Evolutionary conservation across 768 basidiomycete species (phyloP), one percentile per base, ranked within the genome.

Genomic region (Tephrocybe sp.): DNA sequence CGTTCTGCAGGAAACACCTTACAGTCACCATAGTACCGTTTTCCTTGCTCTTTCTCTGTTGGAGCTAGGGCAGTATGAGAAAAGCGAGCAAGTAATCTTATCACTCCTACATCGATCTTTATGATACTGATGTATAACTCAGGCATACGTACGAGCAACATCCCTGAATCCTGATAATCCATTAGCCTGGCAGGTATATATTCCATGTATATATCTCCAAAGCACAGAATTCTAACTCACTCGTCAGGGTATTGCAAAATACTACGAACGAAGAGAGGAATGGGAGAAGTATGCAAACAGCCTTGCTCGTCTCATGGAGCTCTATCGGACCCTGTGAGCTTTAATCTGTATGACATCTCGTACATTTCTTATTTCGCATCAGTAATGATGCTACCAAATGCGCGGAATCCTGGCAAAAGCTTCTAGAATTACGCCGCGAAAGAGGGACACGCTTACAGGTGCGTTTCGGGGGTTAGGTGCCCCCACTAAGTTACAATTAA

Each of bases 121-220:
- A 35, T 26, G 27, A 30, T 44, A 46, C 66, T 60, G 39, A 54
- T 51, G 44, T 47, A 13, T 37, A 13, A 30, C 52, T 26, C 59
- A 95, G 92, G 77, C 79, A 22, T 98, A 96, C 64, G 77, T 75
- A 36, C 87, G 81, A 56, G 96, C 95, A 0, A 89, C 84, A 40
- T 71, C 76, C 27, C 53, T 80, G n/a, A 83, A 83, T 51, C 82
- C 86, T 11, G 76, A 79, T 2, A 87, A 90, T 59, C 68, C 77
- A 1, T 74, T 95, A 15, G 95, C 93, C 13, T 87, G 88, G 86
- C 93, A 95, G 84, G 92, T 86, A 51, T 26, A 74, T 61, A 9
- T 26, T 50, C 24, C 18, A 6, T n/a, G 5, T 0, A 2, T n/a
- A n/a, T n/a, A n/a, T n/a, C n/a, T n/a, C n/a, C n/a, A n/a, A n/a